Evolutionary conservation across 2,329 filamentous ascomycete species (phyloP).

Genomic region (Fusarium humuli): DNA sequence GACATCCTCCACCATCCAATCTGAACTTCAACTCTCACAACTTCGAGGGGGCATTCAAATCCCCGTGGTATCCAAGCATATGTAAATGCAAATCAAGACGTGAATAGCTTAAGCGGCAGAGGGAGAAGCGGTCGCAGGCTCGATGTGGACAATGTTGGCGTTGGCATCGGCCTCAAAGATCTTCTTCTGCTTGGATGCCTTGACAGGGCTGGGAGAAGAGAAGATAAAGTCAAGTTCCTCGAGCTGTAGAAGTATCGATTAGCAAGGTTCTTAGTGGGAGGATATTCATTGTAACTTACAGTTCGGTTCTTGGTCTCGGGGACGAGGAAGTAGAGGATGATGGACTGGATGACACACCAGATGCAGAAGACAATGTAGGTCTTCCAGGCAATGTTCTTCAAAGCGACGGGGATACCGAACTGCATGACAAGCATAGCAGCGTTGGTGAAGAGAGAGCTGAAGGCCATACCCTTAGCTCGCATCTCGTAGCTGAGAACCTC

Average conservation of each 20-base stretch:
- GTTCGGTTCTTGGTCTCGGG: constrained; percentile 63
- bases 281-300: constrained; percentile 9
- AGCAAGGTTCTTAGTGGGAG: background rate
- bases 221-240: constrained; percentile 45
- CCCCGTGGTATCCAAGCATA: background rate
- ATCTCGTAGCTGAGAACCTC: constrained; percentile 66
- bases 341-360: constrained; percentile 57
- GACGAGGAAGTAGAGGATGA: constrained; percentile 62
- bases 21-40: background rate
- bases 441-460: constrained; percentile 59
- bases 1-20: background rate
- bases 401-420: constrained; percentile 59
- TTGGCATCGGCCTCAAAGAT: constrained; percentile 32
- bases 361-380: constrained; percentile 65
- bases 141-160: constrained; percentile 39
- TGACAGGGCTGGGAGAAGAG: constrained; percentile 35
- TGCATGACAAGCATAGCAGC: constrained; percentile 53
- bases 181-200: constrained; percentile 39
- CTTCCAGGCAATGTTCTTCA: constrained; percentile 64
- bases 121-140: constrained; percentile 1
- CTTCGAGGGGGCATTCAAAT: background rate
- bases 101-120: background rate
- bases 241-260: constrained; percentile 15
- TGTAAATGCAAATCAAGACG: background rate
- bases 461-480: constrained; percentile 67